A percentile compares a stretch with the other conserved stretches of the same genome.
Evolutionary conservation across 257 asterid genomes (phyloP).

Genomic region (Penstemon eatonii): DNA sequence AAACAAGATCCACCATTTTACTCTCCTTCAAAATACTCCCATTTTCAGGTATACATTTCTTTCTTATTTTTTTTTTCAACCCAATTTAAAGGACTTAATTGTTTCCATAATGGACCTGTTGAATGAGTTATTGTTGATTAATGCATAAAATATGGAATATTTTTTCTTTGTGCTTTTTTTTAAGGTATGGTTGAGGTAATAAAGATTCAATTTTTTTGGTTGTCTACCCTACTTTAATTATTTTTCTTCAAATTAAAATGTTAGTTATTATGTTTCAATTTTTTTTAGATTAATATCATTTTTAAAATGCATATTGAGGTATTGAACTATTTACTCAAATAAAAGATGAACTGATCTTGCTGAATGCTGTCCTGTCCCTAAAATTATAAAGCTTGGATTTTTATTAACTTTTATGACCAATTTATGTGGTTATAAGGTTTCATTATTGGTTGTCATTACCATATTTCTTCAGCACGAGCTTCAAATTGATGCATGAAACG

Average conservation of each 20-base stretch:
- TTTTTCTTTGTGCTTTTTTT: background rate
- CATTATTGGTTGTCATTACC: background rate
- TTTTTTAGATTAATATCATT: constrained; percentile 5
- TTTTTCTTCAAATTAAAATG: background rate
- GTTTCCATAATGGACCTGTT: background rate
- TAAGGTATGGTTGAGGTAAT: background rate
- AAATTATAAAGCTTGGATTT: background rate
- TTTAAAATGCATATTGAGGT: constrained; percentile 20
- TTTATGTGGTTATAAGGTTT: background rate
- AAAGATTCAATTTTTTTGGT: constrained; percentile 17
- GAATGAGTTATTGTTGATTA: constrained; percentile 5
- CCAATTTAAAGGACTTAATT: background rate
- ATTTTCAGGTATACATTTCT: constrained; percentile 39
- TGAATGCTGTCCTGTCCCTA: background rate
- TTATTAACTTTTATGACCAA: background rate
- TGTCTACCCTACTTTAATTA: constrained; percentile 12
- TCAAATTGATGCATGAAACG: background rate
- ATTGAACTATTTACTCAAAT: background rate
- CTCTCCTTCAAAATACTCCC: constrained; percentile 45
- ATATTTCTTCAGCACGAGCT: background rate
- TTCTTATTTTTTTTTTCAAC: background rate
- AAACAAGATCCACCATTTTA: constrained; percentile 47
- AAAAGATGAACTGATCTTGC: background rate
- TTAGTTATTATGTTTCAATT: background rate
- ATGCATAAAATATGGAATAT: background rate